Base-by-base conservation (phyloP, 257 asterid species). In the Datura wrightii region DNA sequence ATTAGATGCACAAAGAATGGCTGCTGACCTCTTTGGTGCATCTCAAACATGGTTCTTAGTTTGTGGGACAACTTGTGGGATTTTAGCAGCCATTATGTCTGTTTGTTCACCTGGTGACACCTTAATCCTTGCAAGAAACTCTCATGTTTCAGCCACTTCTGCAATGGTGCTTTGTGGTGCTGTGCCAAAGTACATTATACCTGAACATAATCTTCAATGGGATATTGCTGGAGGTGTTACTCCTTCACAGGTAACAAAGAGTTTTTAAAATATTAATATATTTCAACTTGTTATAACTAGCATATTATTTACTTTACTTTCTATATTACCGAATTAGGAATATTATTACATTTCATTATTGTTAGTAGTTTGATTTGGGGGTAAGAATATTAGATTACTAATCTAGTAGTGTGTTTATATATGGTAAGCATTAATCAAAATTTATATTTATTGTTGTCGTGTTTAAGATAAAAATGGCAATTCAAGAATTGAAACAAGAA, bases 31-130 rank as follows among this genome's bases (percentile, higher is more conserved):
- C 53, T 95, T 95, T 85, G 98, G 98, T 85, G 98, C 97, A 82
- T 90, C 92, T 16, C 93, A 95, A 87, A 94, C 98, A 46, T 95
- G 98, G 98, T 95, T 95, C 87, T 94, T 95, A 80, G 97, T 95
- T 14, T 92, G 95, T 56, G 98, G 98, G 54, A 95, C 91, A 82
- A 95, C 97, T 0, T 93, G 98, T 87, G 98, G 97, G 18, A 84
- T 95, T 71, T 97, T 92, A 79, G 95, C 98, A 65, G 94, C 98
- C 2, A 85, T 93, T 69, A 92, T 95, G 98, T 92, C 96, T 24
- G 85, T 91, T 53, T 95, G 98, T 91, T 85, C 83, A 69, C 97
- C 98, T 0, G 97, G 98, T 78, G 93, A 92, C 24, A 89, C 87
- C 71, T 83, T 93, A 65, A 79, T 94, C 82, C 94, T 95, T 82